Evolutionary conservation across 441 rosid species (phyloP), one percentile per base, ranked within the genome.

Genomic region (Pelargonium australe): DNA sequence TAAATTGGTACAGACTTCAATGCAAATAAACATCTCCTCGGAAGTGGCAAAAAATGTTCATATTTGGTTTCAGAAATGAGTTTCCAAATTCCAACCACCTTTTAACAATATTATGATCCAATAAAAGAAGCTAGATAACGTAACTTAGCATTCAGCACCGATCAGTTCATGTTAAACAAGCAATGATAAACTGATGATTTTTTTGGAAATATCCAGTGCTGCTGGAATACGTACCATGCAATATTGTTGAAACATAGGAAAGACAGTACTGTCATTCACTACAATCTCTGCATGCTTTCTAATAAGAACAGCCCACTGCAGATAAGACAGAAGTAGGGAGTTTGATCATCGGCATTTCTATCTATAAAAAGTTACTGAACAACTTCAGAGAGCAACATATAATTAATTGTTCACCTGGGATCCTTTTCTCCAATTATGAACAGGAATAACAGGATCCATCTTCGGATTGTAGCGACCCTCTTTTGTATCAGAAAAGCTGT

Each of bases 381-480:
- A 47, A 71, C 53, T 37, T 23, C 17, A 61, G 40, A n/a, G 60
- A 62, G 34, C 68, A 55, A 45, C 73, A 66, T 47, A 67, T 55
- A 68, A 61, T 1, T 3, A 68, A 75, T 19, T 60, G 72, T 75
- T 72, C 14, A 94, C 99, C 96, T 95, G 98, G 68, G 97, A 95
- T 71, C 99, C 99, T 80, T 95, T 95, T 87, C 98, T 86, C 99
- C 99, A 92, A 81, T 89, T 92, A 76, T 81, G 75, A 73, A 89
- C 89, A 76, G 90, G 92, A 75, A 95, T 81, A 61, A 80, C 67
- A 58, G 92, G 90, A 79, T 71, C 65, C 96, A 94, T 91, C 82
- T 80, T 94, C 53, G 99, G 99, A 78, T 95, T 95, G 76, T 95
- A 95, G 67, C 99, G 96, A 7, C 95, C 97, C 77, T 95, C 97